These are phyloP conservation scores for Aspergillus alliaceus DNA, from an alignment of 2,329 filamentous ascomycete species.

Conservation along the genomic window DNA sequence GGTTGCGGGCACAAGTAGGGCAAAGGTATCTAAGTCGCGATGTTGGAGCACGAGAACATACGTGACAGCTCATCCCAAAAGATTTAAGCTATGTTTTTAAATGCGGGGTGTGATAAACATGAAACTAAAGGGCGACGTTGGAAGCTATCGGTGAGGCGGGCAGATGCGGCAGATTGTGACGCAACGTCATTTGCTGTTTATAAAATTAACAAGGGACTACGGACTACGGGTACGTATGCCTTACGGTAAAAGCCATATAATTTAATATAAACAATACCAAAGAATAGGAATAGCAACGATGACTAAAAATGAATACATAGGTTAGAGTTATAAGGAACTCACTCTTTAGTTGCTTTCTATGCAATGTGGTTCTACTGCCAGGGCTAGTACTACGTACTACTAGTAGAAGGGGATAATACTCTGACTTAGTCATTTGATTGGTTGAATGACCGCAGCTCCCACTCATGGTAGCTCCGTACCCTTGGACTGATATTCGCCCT, in stretches of 20 bases:
- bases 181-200: not conserved
- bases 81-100: slow-evolving; percentile 8
- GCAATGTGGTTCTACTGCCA: too few relatives aligned
- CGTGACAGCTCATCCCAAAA: slow-evolving; percentile 65
- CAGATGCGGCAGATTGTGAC: not conserved
- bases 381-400: too few relatives aligned
- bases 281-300: not conserved
- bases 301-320: not conserved
- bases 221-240: too few relatives aligned
- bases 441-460: too few relatives aligned
- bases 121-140: slow-evolving; percentile 2
- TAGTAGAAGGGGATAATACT: too few relatives aligned
- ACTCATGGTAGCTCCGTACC: too few relatives aligned
- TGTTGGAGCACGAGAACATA: slow-evolving; percentile 59
- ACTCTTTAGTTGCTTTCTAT: too few relatives aligned
- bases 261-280: too few relatives aligned
- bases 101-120: not conserved
- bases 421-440: too few relatives aligned
- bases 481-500: too few relatives aligned
- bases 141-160: not conserved
- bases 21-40: slow-evolving; percentile 67
- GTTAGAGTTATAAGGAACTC: too few relatives aligned
- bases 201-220: not conserved
- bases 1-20: slow-evolving; percentile 67
- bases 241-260: too few relatives aligned